Base-by-base conservation (phyloP, 2,329 filamentous ascomycete species). In the Nemania serpens region DNA sequence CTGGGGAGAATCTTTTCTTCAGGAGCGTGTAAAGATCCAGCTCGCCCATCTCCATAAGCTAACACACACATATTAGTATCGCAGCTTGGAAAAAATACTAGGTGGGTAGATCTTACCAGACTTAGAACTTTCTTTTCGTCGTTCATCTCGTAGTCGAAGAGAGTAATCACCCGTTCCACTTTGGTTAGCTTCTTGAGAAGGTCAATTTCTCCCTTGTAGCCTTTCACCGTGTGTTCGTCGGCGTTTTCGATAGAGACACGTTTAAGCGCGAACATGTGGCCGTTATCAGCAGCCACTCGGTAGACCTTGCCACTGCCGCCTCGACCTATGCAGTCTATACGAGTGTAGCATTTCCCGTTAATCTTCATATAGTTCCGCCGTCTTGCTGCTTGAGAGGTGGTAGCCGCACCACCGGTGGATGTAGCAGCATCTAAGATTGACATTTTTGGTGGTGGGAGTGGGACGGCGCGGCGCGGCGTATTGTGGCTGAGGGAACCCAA, bases 1-100 rank as follows among this genome's bases (percentile, higher is more conserved):
- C 45, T 13, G 82, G 84, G 70, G 88, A 91, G 70, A 91, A 80
- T 10, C 88, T 87, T 66, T 88, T 85, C 88, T 88, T 66, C 99
- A 84, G 55, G 5, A 98, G 87, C 57, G 89, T 91, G 72, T 96
- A 91, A 71, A 99, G 84, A 75, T 99, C 95, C 20, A 94, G 87
- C 77, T 99, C 95, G 66, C 95, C 95, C 74, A 97, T 91, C 78
- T 99, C 95, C 93, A 99, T 97, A 61, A 99, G 86, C 90, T 93
- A 66, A 29, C 43, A n/a, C 15, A 29, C 9, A 50, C 39, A 20
- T 42, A 57, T 72, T 67, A 71, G 67, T 42, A 41, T 20, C 33
- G 13, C n/a, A 25, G n/a, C 53, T 5, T 20, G 17, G 11, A 46
- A 33, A 12, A 18, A 29, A n/a, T 36, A 15, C 7, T 39, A 15